Conservation (phyloP, 106 monocot genomes). For the Dendrobium nobile region DNA sequence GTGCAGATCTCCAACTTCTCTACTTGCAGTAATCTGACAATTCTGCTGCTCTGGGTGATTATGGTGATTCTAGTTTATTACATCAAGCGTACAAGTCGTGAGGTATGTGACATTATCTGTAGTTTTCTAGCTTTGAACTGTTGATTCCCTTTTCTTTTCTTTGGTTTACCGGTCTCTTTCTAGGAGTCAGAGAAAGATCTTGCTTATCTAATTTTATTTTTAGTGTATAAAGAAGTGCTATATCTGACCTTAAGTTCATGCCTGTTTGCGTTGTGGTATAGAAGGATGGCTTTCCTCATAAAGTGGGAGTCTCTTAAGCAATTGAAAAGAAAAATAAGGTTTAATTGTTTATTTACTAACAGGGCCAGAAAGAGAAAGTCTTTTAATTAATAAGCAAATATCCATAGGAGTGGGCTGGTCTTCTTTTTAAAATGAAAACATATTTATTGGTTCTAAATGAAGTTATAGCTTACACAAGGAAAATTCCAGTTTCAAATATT, state of each 20-base stretch:
- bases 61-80: slow-evolving; percentile 83
- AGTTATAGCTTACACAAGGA: not conserved
- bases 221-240: not conserved
- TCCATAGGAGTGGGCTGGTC: not conserved
- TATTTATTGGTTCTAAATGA: not conserved
- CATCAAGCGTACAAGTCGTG: slow-evolving; percentile 62
- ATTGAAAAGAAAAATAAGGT: not conserved
- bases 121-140: not conserved
- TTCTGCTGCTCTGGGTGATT: slow-evolving; percentile 73
- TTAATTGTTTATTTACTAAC: not conserved
- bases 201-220: not conserved
- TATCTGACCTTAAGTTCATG: not conserved
- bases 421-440: not conserved
- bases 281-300: not conserved
- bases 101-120: slow-evolving; percentile 33
- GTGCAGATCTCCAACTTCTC: slow-evolving; percentile 91
- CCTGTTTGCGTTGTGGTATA: not conserved
- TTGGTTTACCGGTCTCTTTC: not conserved
- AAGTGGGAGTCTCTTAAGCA: not conserved
- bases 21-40: slow-evolving; percentile 62
- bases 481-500: not conserved
- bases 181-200: not conserved
- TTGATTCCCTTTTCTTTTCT: not conserved
- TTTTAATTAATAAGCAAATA: not conserved
- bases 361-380: not conserved